phyloP scores from a whole-genome alignment of 2,329 filamentous ascomycete genomes.

The Triangularia verruculosa region DNA sequence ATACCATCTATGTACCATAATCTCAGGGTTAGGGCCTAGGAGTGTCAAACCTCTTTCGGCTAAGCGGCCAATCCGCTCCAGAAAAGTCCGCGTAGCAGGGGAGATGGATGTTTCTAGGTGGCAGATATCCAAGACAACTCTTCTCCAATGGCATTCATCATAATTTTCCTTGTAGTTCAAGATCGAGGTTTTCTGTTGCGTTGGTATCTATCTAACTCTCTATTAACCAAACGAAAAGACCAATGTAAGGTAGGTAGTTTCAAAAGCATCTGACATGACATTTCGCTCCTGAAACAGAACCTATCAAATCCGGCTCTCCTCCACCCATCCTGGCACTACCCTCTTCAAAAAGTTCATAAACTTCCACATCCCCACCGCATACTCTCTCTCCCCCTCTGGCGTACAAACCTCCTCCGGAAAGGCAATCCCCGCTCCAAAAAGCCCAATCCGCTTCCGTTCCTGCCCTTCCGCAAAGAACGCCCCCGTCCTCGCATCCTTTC shows the following conservation, averaged over 20 bases:
- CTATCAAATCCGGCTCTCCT: neutral
- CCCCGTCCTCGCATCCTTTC: constrained; percentile 19
- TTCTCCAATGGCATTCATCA: no score
- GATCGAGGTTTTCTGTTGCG: no score
- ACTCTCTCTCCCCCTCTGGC: constrained; percentile 9
- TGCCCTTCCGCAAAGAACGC: constrained; percentile 2
- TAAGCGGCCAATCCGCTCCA: no score
- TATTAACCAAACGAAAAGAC: no score
- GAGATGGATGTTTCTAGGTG: neutral
- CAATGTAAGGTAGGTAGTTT: neutral
- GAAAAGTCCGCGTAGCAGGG: neutral
- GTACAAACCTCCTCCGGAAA: constrained; percentile 21
- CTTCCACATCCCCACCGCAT: constrained; percentile 22
- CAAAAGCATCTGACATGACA: neutral
- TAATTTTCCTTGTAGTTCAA: no score
- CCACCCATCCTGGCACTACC: constrained; percentile 21
- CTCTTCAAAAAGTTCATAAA: constrained; percentile 23
- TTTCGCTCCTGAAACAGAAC: neutral
- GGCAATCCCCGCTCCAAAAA: constrained; percentile 25
- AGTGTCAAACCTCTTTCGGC: neutral
- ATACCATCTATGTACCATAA: neutral
- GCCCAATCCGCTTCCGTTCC: neutral
- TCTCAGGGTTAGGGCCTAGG: neutral
- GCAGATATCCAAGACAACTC: neutral
- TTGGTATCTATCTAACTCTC: no score